Percentiles rank a stretch among this genome's conserved stretches.
Conservation (phyloP, 2,329 filamentous ascomycete species). For the Pseudogymnoascus sp. region DNA sequence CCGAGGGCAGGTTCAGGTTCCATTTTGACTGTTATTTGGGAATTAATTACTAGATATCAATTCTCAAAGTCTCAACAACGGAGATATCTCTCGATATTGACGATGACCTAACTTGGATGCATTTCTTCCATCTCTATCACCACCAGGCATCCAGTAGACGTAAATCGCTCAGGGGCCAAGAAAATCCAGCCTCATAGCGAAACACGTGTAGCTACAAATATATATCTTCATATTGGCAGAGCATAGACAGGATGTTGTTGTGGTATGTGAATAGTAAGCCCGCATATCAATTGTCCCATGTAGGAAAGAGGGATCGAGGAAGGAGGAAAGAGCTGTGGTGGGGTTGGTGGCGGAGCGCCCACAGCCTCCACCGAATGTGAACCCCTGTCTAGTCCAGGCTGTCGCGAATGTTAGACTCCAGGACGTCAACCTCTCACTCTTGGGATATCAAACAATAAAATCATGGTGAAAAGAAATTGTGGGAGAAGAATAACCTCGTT, state of each 20-base stretch:
- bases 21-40: not conserved
- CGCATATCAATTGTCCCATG: not conserved
- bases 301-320: not conserved
- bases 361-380: not conserved
- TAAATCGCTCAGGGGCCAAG: not conserved
- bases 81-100: not conserved
- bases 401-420: not conserved
- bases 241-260: not conserved
- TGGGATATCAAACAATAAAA: not conserved
- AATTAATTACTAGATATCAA: not conserved
- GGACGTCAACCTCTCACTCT: not conserved
- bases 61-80: not conserved
- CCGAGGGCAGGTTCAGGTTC: not conserved
- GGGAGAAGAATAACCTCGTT: not conserved
- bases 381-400: not conserved
- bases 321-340: not conserved
- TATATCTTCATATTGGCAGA: not conserved
- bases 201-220: not conserved
- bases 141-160: not conserved
- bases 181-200: not conserved
- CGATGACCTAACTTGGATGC: not conserved
- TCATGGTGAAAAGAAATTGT: not conserved
- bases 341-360: not conserved
- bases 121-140: not conserved
- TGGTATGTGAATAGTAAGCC: not conserved